phyloP scores from a whole-genome alignment of 495 filamentous ascomycete species.

The Geoglossum glabrum region DNA sequence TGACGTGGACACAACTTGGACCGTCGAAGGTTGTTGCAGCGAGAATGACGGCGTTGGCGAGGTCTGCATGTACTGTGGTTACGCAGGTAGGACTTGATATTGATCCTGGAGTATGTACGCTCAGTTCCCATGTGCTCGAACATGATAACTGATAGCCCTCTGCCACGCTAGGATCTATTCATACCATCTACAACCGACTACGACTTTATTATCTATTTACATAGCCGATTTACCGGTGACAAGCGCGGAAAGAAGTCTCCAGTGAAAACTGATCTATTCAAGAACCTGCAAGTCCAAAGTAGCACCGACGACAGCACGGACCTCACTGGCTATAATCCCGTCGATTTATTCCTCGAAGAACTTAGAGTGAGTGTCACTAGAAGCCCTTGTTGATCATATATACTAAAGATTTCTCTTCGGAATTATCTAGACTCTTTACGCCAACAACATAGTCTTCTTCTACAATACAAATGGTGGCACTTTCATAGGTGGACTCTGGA shows the following conservation, averaged over 20 bases:
- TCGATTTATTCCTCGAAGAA: slow-evolving; percentile 11
- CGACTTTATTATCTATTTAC: slow-evolving; percentile 64
- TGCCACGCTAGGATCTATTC: slow-evolving; percentile 37
- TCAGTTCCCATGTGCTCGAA: not conserved
- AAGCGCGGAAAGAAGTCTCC: slow-evolving; percentile 6
- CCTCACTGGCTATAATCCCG: slow-evolving; percentile 5
- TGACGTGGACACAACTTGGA: slow-evolving; percentile 54
- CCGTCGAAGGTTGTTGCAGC: slow-evolving; percentile 69
- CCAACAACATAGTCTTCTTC: slow-evolving; percentile 52
- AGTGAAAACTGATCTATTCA: slow-evolving; percentile 30
- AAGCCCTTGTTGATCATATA: not conserved
- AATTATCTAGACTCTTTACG: slow-evolving; percentile 24
- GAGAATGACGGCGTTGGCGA: slow-evolving; percentile 63
- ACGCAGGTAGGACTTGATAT: slow-evolving; percentile 35
- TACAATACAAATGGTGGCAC: slow-evolving; percentile 33
- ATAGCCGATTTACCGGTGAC: slow-evolving; percentile 16
- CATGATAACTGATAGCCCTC: not conserved
- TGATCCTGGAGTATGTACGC: slow-evolving; percentile 18
- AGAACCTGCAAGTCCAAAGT: slow-evolving; percentile 43
- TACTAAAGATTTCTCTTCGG: not conserved
- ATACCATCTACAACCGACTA: slow-evolving; percentile 47
- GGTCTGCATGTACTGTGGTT: slow-evolving; percentile 41
- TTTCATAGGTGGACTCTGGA: slow-evolving; percentile 66
- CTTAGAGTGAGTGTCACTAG: slow-evolving; percentile 2
- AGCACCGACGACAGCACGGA: slow-evolving; percentile 13